These are phyloP conservation scores for Trametes cinnabarina DNA, from an alignment of 768 basidiomycete species.

Conservation along the genomic window DNA sequence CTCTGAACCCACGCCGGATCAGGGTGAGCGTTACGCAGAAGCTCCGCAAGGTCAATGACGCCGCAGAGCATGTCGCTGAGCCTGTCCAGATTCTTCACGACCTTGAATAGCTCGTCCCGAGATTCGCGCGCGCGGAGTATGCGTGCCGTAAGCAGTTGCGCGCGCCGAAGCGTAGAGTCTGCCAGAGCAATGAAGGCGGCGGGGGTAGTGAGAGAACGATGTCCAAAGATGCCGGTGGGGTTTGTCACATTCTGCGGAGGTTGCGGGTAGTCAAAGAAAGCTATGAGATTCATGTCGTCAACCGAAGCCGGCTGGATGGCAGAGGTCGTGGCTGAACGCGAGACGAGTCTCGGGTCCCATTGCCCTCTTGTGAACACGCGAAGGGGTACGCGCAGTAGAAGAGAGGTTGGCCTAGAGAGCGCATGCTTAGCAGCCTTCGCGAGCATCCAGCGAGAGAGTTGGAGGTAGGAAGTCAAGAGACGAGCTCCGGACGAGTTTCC, in stretches of 20 bases:
- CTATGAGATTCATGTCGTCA: conserved; percentile 65
- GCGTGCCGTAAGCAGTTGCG: conserved; percentile 78
- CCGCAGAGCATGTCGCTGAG: conserved; percentile 95
- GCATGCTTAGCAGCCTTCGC: conserved; percentile 40
- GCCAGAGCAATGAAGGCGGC: conserved; percentile 68
- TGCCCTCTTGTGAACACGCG: conserved; percentile 39
- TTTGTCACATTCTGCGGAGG: conserved; percentile 38
- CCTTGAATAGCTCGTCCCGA: conserved; percentile 71
- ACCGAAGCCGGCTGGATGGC: conserved; percentile 51
- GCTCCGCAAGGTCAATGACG: conserved; percentile 94
- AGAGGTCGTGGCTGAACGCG: conserved; percentile 38
- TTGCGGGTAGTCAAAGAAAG: conserved; percentile 70
- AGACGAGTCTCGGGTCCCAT: background rate
- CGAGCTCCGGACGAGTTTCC: background rate
- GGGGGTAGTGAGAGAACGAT: conserved; percentile 69
- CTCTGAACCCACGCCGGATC: conserved; percentile 79
- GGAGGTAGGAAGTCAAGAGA: conserved; percentile 10
- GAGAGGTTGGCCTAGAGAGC: conserved; percentile 36
- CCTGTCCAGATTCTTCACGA: conserved; percentile 94
- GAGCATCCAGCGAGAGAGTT: conserved; percentile 34
- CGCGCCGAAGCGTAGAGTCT: conserved; percentile 75
- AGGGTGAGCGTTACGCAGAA: conserved; percentile 91
- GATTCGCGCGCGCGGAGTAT: conserved; percentile 74
- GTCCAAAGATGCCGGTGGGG: conserved; percentile 82
- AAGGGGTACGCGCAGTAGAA: conserved; percentile 41